Percentiles rank a stretch among this genome's conserved stretches.
Evolutionary conservation across 106 monocot species (phyloP).

Genomic region (Dendrobium catenatum): DNA sequence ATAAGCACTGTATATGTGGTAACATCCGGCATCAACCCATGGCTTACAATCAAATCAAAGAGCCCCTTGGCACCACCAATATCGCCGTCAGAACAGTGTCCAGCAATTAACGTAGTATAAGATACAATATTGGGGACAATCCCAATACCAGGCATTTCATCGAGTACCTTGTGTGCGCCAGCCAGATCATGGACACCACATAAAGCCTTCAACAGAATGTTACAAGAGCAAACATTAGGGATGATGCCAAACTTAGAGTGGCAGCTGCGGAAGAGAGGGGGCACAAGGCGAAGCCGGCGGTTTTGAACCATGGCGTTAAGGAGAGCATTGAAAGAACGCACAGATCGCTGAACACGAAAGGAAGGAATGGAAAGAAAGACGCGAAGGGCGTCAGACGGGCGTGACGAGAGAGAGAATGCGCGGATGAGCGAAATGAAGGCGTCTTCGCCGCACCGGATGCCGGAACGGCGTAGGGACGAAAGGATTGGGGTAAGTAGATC

Average conservation of each 20-base stretch:
- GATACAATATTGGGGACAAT: constrained; percentile 54
- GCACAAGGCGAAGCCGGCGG: constrained; percentile 39
- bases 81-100: constrained; percentile 39
- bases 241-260: constrained; percentile 34
- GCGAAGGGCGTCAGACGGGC: constrained; percentile 30
- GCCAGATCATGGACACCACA: constrained; percentile 37
- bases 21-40: constrained; percentile 41
- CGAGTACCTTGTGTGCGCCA: constrained; percentile 46
- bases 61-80: constrained; percentile 26
- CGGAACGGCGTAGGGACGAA: constrained; percentile 29
- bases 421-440: constrained; percentile 62
- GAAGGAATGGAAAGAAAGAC: constrained; percentile 43
- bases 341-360: constrained; percentile 43
- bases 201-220: constrained; percentile 66
- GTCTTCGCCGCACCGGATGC: constrained; percentile 33
- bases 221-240: constrained; percentile 71
- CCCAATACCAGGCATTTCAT: constrained; percentile 74
- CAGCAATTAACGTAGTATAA: constrained; percentile 54
- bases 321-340: constrained; percentile 75
- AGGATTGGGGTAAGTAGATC: constrained; percentile 30
- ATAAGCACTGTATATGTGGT: constrained; percentile 54
- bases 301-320: constrained; percentile 73
- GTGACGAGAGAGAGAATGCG: constrained; percentile 38
- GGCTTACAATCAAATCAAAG: constrained; percentile 31
- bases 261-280: constrained; percentile 45